phyloP scores from a whole-genome alignment of 2,329 filamentous ascomycete genomes.

The Cladophialophora exuberans region DNA sequence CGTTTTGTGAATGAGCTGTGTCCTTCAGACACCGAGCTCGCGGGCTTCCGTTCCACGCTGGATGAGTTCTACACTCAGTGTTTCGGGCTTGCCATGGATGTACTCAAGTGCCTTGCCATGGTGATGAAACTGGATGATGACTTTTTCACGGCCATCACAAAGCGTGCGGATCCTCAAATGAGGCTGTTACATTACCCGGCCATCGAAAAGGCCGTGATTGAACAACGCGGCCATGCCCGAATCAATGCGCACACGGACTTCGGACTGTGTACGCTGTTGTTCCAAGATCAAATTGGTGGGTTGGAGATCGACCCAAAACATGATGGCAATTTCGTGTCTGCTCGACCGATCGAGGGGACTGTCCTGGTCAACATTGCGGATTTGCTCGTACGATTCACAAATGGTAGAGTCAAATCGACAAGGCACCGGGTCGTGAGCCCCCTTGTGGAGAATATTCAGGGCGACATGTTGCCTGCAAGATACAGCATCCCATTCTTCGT shows the following conservation, averaged over 20 bases:
- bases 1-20: slow-evolving; percentile 27
- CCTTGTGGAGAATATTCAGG: slow-evolving; percentile 26
- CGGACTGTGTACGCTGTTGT: slow-evolving; percentile 52
- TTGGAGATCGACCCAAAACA: slow-evolving; percentile 45
- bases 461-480: slow-evolving; percentile 27
- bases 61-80: slow-evolving; percentile 48
- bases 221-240: slow-evolving; percentile 17
- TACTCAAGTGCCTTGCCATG: slow-evolving; percentile 59
- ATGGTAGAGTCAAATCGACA: slow-evolving; percentile 56
- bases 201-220: slow-evolving; percentile 36
- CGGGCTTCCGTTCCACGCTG: slow-evolving; percentile 50
- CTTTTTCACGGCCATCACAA: slow-evolving; percentile 59
- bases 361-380: slow-evolving; percentile 59
- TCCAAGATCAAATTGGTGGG: slow-evolving; percentile 52
- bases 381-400: slow-evolving; percentile 56
- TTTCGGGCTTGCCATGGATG: slow-evolving; percentile 54
- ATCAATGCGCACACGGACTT: slow-evolving; percentile 45
- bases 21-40: slow-evolving; percentile 40
- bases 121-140: slow-evolving; percentile 57
- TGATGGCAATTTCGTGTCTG: slow-evolving; percentile 25
- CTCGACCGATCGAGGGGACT: slow-evolving; percentile 47
- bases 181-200: slow-evolving; percentile 39
- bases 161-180: slow-evolving; percentile 48
- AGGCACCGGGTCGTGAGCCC: slow-evolving; percentile 51
- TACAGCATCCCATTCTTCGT: slow-evolving; percentile 40